These are phyloP conservation scores for Globisporangium irregulare DNA, from an alignment of 352 stramenopile genomes.

Conservation along the genomic window DNA sequence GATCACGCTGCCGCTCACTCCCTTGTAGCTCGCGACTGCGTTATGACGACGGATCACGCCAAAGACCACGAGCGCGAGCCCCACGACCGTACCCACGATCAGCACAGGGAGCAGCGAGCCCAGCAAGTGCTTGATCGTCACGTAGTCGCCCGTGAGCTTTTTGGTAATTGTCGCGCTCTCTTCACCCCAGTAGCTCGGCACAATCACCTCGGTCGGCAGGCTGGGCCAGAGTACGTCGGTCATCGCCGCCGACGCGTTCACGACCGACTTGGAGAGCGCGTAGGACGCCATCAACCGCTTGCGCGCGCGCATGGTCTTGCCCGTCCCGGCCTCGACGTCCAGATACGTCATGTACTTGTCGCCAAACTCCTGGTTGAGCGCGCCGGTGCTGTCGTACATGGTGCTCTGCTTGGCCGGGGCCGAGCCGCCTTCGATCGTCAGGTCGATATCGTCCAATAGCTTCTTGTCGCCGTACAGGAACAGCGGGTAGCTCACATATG, in stretches of 20 bases:
- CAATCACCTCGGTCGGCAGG: slow-evolving; percentile 46
- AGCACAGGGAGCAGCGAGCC: slow-evolving; percentile 55
- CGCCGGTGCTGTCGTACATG: slow-evolving; percentile 25
- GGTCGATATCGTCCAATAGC: slow-evolving; percentile 22
- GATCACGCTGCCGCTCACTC: slow-evolving; percentile 13
- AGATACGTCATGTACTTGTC: slow-evolving; percentile 32
- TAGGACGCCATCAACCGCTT: slow-evolving; percentile 39
- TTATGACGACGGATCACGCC: slow-evolving; percentile 20
- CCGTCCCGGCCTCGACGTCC: slow-evolving; percentile 35
- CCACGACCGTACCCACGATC: slow-evolving; percentile 42
- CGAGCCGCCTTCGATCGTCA: slow-evolving; percentile 28
- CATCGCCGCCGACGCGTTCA: slow-evolving; percentile 36
- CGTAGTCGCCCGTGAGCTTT: slow-evolving; percentile 35
- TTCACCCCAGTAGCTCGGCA: slow-evolving; percentile 53
- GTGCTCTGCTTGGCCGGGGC: slow-evolving; percentile 18
- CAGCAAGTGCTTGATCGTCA: slow-evolving; percentile 37
- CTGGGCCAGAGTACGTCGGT: slow-evolving; percentile 57
- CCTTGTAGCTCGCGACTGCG: slow-evolving; percentile 6
- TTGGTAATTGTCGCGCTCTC: slow-evolving; percentile 40
- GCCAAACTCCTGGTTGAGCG: slow-evolving; percentile 32
- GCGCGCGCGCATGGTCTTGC: slow-evolving; percentile 12
- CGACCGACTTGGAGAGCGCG: slow-evolving; percentile 27
- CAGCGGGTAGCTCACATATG: slow-evolving; percentile 40
- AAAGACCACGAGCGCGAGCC: slow-evolving; percentile 28
- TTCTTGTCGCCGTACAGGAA: slow-evolving; percentile 34